These are phyloP conservation scores for Elsinoe arachidis DNA, from an alignment of 2,329 filamentous ascomycete species.

Conservation along the genomic window DNA sequence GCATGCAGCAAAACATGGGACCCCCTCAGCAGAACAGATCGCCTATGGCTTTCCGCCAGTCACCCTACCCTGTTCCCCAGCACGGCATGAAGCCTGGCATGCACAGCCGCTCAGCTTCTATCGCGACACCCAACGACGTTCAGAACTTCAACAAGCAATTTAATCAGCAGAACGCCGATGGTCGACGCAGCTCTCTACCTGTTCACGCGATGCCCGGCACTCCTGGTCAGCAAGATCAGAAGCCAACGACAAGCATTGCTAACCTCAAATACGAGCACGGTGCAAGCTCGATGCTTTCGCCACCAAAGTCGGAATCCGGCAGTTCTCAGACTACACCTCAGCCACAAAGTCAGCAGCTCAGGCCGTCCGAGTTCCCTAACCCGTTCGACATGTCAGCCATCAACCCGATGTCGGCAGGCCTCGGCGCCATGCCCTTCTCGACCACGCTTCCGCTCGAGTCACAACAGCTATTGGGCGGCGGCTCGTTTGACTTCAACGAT, in stretches of 20 bases:
- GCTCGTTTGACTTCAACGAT: slow-evolving; percentile 36
- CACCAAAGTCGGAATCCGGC: slow-evolving; percentile 14
- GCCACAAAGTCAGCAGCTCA: slow-evolving; percentile 15
- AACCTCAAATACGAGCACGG: slow-evolving; percentile 19
- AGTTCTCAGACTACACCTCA: slow-evolving; percentile 12
- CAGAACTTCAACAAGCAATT: slow-evolving; percentile 15
- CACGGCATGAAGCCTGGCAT: slow-evolving; percentile 23
- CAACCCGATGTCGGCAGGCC: slow-evolving; percentile 23
- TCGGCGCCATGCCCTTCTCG: slow-evolving; percentile 38
- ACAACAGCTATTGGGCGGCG: slow-evolving; percentile 43
- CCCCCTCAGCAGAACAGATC: slow-evolving; percentile 20
- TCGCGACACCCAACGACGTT: slow-evolving; percentile 33
- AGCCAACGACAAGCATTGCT: slow-evolving; percentile 19
- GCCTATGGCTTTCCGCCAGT: slow-evolving; percentile 31
- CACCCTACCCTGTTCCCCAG: slow-evolving; percentile 33
- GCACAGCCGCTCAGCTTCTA: slow-evolving; percentile 38
- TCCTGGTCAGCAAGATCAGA: slow-evolving; percentile 17
- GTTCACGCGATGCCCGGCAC: slow-evolving; percentile 15
- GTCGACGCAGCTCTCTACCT: slow-evolving; percentile 38
- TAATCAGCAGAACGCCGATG: slow-evolving; percentile 19
- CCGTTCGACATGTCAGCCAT: slow-evolving; percentile 21
- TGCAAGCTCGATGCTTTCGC: slow-evolving; percentile 24
- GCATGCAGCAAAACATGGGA: slow-evolving; percentile 22
- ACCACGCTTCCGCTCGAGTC: slow-evolving; percentile 44
- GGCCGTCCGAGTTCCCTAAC: slow-evolving; percentile 17